Base-by-base conservation (phyloP, 1,284 basidiomycete genomes). In the Ceratobasidium theobromae region DNA sequence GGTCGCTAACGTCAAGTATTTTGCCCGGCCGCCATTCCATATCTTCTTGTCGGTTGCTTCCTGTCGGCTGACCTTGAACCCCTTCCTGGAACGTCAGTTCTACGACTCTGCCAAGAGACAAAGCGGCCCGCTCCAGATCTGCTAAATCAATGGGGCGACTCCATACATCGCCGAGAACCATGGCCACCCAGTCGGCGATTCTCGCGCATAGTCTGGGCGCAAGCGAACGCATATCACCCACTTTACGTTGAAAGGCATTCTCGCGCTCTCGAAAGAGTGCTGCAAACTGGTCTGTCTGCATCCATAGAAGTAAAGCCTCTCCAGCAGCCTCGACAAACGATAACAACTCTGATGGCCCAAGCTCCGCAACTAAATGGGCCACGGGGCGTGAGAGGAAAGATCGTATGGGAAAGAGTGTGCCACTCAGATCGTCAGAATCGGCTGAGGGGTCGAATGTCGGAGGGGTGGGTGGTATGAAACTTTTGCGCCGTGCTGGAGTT, bases 171-270 rank as follows among this genome's bases (percentile, higher is more conserved):
- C 27, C 35, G 16, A 53, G 49, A 0, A 49, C 27, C 60, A 65
- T 65, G 11, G 49, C 25, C 16, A 38, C 18, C 60, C 60, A 53
- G 18, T 65, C 60, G 9, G 35, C 48, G 16, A 53, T 52, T 14
- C 49, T 38, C 21, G 60, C 60, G 28, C 60, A 65, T 9, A 65
- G n/a, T 28, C 60, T 23, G 25, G 60, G 60, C 38, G 40, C 60
- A 16, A 65, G n/a, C 4, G 60, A 65, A 25, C 60, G 49, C 21
- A 45, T 40, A 53, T 65, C 49, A 30, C 28, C 30, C 8, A n/a
- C 49, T 52, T 65, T 65, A 4, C 40, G 49, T 6, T 53, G 35
- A 30, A 23, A 33, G 1, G 5, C 32, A 8, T 23, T 21, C 21
- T 14, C n/a, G 3, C 38, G 60, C 40, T 65, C 60, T 9, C 49